Evolutionary conservation across 352 stramenopile species (phyloP).

Genomic region (Pythium phragmiticola): DNA sequence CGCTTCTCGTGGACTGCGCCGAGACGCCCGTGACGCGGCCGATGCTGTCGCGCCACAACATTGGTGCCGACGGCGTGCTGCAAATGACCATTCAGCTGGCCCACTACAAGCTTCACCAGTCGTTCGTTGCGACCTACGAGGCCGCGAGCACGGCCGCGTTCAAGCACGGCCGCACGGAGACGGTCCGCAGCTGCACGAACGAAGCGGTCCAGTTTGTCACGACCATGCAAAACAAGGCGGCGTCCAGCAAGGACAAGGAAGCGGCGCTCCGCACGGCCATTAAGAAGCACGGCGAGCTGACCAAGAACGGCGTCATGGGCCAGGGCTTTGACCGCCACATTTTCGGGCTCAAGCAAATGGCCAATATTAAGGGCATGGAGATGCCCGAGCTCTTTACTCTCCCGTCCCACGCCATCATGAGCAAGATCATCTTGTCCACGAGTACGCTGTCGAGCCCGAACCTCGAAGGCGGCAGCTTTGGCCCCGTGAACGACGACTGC

Average conservation of each 20-base stretch:
- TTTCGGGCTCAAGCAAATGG: constrained; percentile 77
- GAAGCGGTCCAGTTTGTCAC: constrained; percentile 78
- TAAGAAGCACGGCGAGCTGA: constrained; percentile 87
- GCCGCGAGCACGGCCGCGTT: constrained; percentile 88
- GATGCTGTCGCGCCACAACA: constrained; percentile 66
- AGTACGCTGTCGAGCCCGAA: constrained; percentile 85
- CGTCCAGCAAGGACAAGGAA: constrained; percentile 58
- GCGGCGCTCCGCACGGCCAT: constrained; percentile 65
- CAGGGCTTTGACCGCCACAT: constrained; percentile 89
- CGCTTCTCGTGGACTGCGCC: constrained; percentile 66
- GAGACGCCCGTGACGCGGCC: constrained; percentile 70
- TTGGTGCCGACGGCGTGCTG: constrained; percentile 89
- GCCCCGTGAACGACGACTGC: constrained; percentile 86
- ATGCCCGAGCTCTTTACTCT: constrained; percentile 80
- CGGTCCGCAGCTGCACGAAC: constrained; percentile 87
- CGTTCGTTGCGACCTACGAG: constrained; percentile 88
- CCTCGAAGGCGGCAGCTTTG: constrained; percentile 88
- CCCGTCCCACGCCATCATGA: constrained; percentile 76
- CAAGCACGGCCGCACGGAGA: constrained; percentile 90
- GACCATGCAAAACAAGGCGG: constrained; percentile 58
- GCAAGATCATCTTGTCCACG: constrained; percentile 90
- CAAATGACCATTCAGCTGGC: constrained; percentile 91
- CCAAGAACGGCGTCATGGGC: constrained; percentile 90
- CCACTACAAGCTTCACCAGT: constrained; percentile 80
- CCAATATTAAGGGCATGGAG: constrained; percentile 50